Evolutionary conservation across 768 basidiomycete species (phyloP), one percentile per base, ranked within the genome.

Genomic region (Boletus vinaceobasis): DNA sequence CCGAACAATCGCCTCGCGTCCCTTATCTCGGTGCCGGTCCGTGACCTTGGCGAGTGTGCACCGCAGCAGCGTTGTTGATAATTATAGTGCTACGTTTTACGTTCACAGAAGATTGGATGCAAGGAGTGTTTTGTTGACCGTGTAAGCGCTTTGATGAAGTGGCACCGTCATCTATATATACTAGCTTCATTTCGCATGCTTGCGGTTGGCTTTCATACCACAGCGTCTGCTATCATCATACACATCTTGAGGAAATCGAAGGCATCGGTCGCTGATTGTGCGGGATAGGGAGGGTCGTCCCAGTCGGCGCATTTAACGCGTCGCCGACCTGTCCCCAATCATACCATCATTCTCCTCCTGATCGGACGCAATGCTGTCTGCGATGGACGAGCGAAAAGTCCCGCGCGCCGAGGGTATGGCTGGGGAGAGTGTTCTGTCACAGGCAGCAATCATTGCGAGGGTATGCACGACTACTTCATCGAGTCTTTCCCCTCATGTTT

Each of bases 281-380:
- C 59, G 65, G 65, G 37, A 46, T 11, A 39, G 52, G 44, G 14
- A 42, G 37, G 48, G 55, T 26, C 49, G 27, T 49, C 50, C 19
- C 46, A 61, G 43, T 11, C 23, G 44, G 55, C 61, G 63, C 60
- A 43, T 36, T 61, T 63, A 54, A 45, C 26, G 65, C 56, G 57
- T 54, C 60, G 61, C 67, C 67, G 57, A 65, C 56, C 38, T 65
- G 65, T 65, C 65, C 48, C 65, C 67, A 58, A 66, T 54, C 61
- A 65, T 56, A 27, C 11, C 42, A 50, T 58, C 56, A 60, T 48
- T 53, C 39, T 47, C 47, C 50, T 48, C 43, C 29, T 60, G 65
- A 68, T 69, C 67, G 65, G 65, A 31, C 44, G 50, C 45, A 69
- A 62, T 65, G 57, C 35, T 40, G 38, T 43, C 27, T 57, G 49